Conservation (phyloP, 2,329 filamentous ascomycete species). For the Aspergillus sp. region DNA sequence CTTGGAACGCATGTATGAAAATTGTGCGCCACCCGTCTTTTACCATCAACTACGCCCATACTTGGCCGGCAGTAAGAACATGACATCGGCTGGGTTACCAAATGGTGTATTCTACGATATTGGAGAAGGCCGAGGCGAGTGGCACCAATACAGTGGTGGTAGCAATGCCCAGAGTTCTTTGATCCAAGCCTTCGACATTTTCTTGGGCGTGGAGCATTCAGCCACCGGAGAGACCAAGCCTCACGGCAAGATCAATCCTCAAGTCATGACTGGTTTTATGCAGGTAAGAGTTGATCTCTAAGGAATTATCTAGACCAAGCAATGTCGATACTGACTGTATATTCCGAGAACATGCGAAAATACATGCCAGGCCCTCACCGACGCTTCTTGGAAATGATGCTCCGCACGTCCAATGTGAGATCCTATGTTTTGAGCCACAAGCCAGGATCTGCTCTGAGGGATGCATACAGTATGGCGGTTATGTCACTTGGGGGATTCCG, state of each 20-base stretch:
- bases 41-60: slow-evolving; percentile 56
- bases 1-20: slow-evolving; percentile 55
- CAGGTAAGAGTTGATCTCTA: slow-evolving; percentile 7
- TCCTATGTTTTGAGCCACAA: slow-evolving; percentile 43
- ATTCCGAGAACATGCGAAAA: slow-evolving; percentile 52
- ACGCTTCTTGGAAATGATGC: slow-evolving; percentile 53
- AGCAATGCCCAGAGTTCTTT: slow-evolving; percentile 59
- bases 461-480: slow-evolving; percentile 52
- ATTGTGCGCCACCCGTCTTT: slow-evolving; percentile 52
- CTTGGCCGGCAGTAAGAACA: slow-evolving; percentile 57
- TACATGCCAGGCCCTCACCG: slow-evolving; percentile 59
- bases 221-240: slow-evolving; percentile 35
- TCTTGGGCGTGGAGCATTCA: slow-evolving; percentile 53
- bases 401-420: slow-evolving; percentile 49
- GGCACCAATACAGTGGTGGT: slow-evolving; percentile 55
- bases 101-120: slow-evolving; percentile 56
- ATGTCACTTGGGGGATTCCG: slow-evolving; percentile 50
- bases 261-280: slow-evolving; percentile 11
- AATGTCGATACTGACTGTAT: slow-evolving; percentile 3
- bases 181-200: slow-evolving; percentile 57
- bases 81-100: slow-evolving; percentile 54
- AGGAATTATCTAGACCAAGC: background rate
- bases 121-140: slow-evolving; percentile 51
- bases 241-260: slow-evolving; percentile 1
- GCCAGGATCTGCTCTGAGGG: slow-evolving; percentile 37